Conservation (phyloP, 768 basidiomycete genomes). For the Amanita phalloides region DNA sequence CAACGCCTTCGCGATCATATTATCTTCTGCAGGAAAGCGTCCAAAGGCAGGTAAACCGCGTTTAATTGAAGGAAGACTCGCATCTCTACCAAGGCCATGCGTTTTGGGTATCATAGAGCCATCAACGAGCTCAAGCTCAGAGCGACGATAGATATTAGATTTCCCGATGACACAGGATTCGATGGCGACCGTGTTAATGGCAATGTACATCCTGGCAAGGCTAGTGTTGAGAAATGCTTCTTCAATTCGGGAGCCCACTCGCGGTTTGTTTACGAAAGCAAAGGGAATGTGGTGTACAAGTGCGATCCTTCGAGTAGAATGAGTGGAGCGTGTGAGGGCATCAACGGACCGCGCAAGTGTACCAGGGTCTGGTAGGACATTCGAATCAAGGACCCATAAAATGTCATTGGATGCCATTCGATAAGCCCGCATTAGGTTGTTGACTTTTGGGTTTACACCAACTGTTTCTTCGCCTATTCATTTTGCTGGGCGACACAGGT, state of each 20-base stretch:
- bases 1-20: conserved; percentile 86
- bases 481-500: conserved; percentile 1
- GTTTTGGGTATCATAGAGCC: conserved; percentile 44
- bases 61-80: conserved; percentile 15
- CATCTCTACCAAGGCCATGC: background rate
- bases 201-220: conserved; percentile 97
- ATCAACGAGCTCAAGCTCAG: conserved; percentile 71
- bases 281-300: conserved; percentile 96
- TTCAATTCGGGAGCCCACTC: conserved; percentile 77
- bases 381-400: conserved; percentile 97
- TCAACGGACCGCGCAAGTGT: conserved; percentile 83
- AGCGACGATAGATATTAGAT: conserved; percentile 87
- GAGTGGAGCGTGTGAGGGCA: conserved; percentile 39
- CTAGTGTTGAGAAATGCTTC: conserved; percentile 94
- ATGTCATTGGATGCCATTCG: conserved; percentile 76
- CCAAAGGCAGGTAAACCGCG: conserved; percentile 73
- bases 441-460: conserved; percentile 97
- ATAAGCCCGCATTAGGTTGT: conserved; percentile 87
- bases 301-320: conserved; percentile 44
- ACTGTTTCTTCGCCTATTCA: conserved; percentile 65
- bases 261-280: conserved; percentile 59
- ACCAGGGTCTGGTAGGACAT: conserved; percentile 66
- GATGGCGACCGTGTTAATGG: conserved; percentile 78
- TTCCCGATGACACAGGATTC: conserved; percentile 98
- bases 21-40: conserved; percentile 92